phyloP scores from a whole-genome alignment of 1,284 basidiomycete species.

The Cerrena zonata region DNA sequence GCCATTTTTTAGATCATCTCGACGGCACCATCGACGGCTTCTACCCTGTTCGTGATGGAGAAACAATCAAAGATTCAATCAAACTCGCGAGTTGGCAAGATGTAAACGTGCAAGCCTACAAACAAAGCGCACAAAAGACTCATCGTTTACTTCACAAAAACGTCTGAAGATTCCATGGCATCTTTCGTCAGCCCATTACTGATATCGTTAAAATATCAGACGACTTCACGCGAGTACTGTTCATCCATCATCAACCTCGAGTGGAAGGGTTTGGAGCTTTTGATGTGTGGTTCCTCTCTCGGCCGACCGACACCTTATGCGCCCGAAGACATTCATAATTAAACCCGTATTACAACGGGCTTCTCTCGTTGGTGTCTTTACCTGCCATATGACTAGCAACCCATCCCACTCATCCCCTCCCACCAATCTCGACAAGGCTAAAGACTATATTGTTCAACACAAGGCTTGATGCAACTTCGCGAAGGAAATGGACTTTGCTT shows the following conservation, averaged over 20 bases:
- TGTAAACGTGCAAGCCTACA: conserved; percentile 90
- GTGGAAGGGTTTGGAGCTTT: not conserved
- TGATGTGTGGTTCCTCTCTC: conserved; percentile 11
- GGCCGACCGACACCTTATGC: conserved; percentile 7
- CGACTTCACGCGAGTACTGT: not conserved
- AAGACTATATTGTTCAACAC: conserved; percentile 76
- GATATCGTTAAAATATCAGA: conserved; percentile 40
- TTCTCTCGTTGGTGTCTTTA: conserved; percentile 39
- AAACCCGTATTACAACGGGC: conserved; percentile 35
- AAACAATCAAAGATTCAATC: conserved; percentile 80
- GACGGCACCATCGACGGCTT: conserved; percentile 31
- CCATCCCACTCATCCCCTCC: conserved; percentile 56
- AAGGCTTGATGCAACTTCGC: conserved; percentile 90
- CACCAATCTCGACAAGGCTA: conserved; percentile 44
- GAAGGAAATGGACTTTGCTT: conserved; percentile 81
- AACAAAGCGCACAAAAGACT: conserved; percentile 85
- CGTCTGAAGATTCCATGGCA: conserved; percentile 87
- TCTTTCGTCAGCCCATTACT: conserved; percentile 71
- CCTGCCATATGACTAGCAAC: conserved; percentile 49
- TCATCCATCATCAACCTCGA: not conserved
- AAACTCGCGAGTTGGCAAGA: conserved; percentile 98
- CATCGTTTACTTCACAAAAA: conserved; percentile 90
- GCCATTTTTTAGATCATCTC: conserved; percentile 42
- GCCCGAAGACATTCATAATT: conserved; percentile 39
- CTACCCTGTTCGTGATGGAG: conserved; percentile 21